Conservation (phyloP, 2,329 filamentous ascomycete species). For the Nannizziopsis barbatae region DNA sequence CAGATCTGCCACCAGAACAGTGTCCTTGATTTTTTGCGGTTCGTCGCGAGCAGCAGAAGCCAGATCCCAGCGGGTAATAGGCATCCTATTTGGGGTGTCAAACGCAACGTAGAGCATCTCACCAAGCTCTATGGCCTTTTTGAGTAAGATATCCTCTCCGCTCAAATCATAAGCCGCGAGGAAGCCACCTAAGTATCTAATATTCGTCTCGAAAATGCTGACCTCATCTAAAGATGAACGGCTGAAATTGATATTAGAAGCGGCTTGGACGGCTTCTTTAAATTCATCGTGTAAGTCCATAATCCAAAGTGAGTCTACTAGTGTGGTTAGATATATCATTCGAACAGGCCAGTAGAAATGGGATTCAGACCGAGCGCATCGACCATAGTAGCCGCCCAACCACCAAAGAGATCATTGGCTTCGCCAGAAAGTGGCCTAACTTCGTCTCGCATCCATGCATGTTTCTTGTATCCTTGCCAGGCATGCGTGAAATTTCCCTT, state of each 20-base stretch:
- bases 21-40: constrained; percentile 21
- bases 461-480: constrained; percentile 50
- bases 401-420: constrained; percentile 49
- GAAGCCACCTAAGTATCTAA: constrained; percentile 45
- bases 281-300: constrained; percentile 51
- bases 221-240: constrained; percentile 19
- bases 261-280: constrained; percentile 41
- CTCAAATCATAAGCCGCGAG: constrained; percentile 45
- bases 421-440: constrained; percentile 46
- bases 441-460: constrained; percentile 52
- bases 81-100: constrained; percentile 23
- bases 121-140: constrained; percentile 44
- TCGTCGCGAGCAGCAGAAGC: constrained; percentile 18
- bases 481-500: constrained; percentile 44
- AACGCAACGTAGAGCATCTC: constrained; percentile 43
- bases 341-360: neutral
- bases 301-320: constrained; percentile 51
- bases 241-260: constrained; percentile 45
- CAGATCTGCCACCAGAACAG: constrained; percentile 26
- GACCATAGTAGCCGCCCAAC: constrained; percentile 51
- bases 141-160: constrained; percentile 34
- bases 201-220: constrained; percentile 43
- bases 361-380: constrained; percentile 32
- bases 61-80: constrained; percentile 19
- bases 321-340: neutral